phyloP scores from a whole-genome alignment of 129 eudicot genomes.

The carrot (Daucus carota) region DH1_v3.0 NC_030382.2:49979001-49979500 shows the following conservation, averaged over 20 bases:
- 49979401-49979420: slow-evolving; percentile 1
- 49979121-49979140: slow-evolving; percentile 5
- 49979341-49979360: slow-evolving; percentile 73
- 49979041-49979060: background rate
- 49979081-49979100: background rate
- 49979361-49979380: slow-evolving; percentile 38
- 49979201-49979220: slow-evolving; percentile 27
- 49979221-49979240: slow-evolving; percentile 29
- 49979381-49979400: slow-evolving; percentile 13
- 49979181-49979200: slow-evolving; percentile 4
- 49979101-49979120: background rate
- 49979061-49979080: background rate
- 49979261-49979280: slow-evolving; percentile 35
- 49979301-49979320: slow-evolving; percentile 52
- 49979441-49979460: too few species aligned
- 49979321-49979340: slow-evolving; percentile 66
- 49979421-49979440: background rate
- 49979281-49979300: slow-evolving; percentile 23
- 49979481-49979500: too few species aligned
- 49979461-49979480: too few species aligned
- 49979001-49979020: background rate
- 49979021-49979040: background rate
- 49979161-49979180: background rate
- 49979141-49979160: background rate
- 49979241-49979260: slow-evolving; percentile 32